phyloP scores from a whole-genome alignment of 768 basidiomycete genomes.

The Boletus rubescentipes region DNA sequence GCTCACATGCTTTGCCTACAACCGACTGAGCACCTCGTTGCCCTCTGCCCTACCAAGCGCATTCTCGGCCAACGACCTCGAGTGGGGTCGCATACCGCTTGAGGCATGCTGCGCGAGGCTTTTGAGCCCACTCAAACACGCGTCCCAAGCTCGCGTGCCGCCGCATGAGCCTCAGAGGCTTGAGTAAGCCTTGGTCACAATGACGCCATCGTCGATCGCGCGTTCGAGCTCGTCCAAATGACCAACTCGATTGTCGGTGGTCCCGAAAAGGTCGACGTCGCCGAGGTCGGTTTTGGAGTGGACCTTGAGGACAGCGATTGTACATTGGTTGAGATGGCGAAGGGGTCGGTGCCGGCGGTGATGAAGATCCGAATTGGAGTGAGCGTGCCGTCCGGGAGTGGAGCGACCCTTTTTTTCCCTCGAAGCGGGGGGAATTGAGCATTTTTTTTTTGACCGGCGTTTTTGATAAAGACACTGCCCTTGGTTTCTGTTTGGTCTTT shows the following conservation, averaged over 20 bases:
- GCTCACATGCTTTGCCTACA: conserved; percentile 88
- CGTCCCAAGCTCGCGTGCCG: conserved; percentile 87
- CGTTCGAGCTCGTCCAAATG: conserved; percentile 94
- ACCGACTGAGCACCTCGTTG: conserved; percentile 83
- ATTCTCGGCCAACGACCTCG: conserved; percentile 95
- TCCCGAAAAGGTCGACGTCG: conserved; percentile 91
- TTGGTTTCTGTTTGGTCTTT: conserved; percentile 99
- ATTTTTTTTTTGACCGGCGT: conserved; percentile 94
- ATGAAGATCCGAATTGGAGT: conserved; percentile 73
- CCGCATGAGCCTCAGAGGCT: conserved; percentile 83
- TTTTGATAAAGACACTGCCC: conserved; percentile 95
- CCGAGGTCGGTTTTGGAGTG: conserved; percentile 98
- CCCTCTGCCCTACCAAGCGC: conserved; percentile 89
- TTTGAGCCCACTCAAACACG: conserved; percentile 80
- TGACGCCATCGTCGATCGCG: conserved; percentile 95
- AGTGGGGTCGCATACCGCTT: conserved; percentile 85
- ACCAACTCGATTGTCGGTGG: conserved; percentile 93
- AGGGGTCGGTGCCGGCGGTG: conserved; percentile 91
- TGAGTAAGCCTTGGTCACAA: conserved; percentile 92
- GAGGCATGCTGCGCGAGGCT: conserved; percentile 91
- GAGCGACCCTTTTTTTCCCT: conserved; percentile 84
- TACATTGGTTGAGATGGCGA: conserved; percentile 92
- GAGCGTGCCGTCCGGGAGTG: neutral
- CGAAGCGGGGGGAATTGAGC: conserved; percentile 93
- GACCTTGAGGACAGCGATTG: conserved; percentile 95